Conservation (phyloP, 1,284 basidiomycete species). For the Leccinum pachyderme region DNA sequence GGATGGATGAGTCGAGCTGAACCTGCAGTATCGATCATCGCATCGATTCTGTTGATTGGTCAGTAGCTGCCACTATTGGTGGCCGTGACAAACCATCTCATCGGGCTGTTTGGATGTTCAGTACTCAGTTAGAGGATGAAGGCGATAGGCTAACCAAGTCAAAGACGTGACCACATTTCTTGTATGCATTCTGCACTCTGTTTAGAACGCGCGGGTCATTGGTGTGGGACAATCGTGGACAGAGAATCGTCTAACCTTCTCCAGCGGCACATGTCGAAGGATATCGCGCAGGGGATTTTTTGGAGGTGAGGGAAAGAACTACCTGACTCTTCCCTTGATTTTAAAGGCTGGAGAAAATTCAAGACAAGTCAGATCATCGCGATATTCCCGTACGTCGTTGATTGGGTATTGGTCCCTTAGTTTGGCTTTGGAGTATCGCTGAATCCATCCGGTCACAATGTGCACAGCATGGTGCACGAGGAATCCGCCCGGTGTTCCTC, state of each 20-base stretch:
- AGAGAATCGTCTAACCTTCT: slow-evolving; percentile 27
- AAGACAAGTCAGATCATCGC: slow-evolving; percentile 22
- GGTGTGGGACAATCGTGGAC: neutral
- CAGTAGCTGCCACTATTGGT: slow-evolving; percentile 9
- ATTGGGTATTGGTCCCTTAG: slow-evolving; percentile 27
- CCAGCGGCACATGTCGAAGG: slow-evolving; percentile 29
- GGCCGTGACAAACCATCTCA: slow-evolving; percentile 44
- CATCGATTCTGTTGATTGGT: slow-evolving; percentile 47
- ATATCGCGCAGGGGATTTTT: slow-evolving; percentile 9
- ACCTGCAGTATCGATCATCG: slow-evolving; percentile 63
- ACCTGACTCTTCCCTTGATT: slow-evolving; percentile 13
- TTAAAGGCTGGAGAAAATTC: slow-evolving; percentile 27
- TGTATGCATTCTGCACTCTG: slow-evolving; percentile 36
- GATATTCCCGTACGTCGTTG: slow-evolving; percentile 23
- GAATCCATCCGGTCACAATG: slow-evolving; percentile 16
- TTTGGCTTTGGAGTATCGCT: slow-evolving; percentile 23
- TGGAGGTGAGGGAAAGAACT: slow-evolving; percentile 3
- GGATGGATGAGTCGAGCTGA: slow-evolving; percentile 60
- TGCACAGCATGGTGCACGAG: slow-evolving; percentile 26
- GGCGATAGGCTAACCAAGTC: slow-evolving; percentile 46
- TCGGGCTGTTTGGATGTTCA: slow-evolving; percentile 45
- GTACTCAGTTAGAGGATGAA: slow-evolving; percentile 14
- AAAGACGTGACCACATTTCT: slow-evolving; percentile 53
- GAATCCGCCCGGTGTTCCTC: slow-evolving; percentile 32
- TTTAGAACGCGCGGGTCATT: slow-evolving; percentile 2